Evolutionary conservation across 352 stramenopile species (phyloP), one percentile per base, ranked within the genome.

Genomic region (Blastocystis sp.): DNA sequence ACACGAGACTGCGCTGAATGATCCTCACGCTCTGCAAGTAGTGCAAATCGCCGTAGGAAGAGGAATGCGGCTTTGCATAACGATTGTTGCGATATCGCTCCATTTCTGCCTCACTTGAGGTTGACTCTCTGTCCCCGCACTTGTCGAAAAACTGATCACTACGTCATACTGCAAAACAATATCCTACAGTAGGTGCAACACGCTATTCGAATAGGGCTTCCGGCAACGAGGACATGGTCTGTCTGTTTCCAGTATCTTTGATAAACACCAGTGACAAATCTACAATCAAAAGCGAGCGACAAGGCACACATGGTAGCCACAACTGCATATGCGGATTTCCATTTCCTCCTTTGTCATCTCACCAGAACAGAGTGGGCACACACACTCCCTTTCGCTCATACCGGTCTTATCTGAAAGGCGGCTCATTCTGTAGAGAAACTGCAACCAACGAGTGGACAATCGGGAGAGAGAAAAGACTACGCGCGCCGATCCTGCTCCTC

Each of bases 1-100:
- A 98, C 26, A 98, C 95, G 19, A 98, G 89, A 90, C 97, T 97
- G 29, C 94, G 93, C 91, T 97, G 95, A 92, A 98, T 95, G n/a
- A 98, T 95, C n/a, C 95, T 93, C 65, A 97, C 93, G 91, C 97
- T 96, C 65, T 94, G 92, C 50, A 98, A 91, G 91, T 93, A 95
- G 65, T 95, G 66, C 26, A 37, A 24, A 45, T 77, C 33, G 13
- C 45, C 31, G 50, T 55, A 50, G 4, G 4, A 9, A 9, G 19
- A 33, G 19, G 26, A 26, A 1, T 35, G 63, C 16, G 2, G 16
- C 33, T 71, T 35, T 24, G 33, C 41, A 35, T 35, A n/a, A 4
- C 63, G 63, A 33, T 71, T 71, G 41, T 71, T 71, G 4, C 63
- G 33, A 71, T 26, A 26, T 3, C 63, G 63, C 41, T 71, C 63